Evolutionary conservation across 495 filamentous ascomycete species (phyloP), one percentile per base, ranked within the genome.

Genomic region (Collariella sp.): DNA sequence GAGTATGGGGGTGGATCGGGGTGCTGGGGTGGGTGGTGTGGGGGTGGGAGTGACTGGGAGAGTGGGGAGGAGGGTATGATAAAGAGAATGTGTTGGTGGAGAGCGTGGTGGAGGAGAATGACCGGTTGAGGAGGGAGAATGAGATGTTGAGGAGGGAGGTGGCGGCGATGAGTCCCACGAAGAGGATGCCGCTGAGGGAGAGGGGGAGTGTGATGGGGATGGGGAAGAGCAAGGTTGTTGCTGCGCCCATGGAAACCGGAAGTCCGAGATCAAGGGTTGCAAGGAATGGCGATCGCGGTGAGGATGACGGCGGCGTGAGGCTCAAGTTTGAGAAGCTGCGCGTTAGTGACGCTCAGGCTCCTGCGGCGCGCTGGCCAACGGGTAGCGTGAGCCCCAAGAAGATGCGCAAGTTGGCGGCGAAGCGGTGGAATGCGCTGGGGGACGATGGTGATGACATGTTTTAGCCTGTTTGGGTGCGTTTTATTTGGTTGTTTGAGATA

Each of bases 91-190:
- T 77, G 43, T 58, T 76, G 35, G 59, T 82, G 43, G 75, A 76
- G 67, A 68, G 82, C 56, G 72, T 87, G 22, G 79, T 83, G 59
- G 58, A 75, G 33, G 84, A 86, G 66, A 82, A 87, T 54, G 79
- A 84, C 50, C 63, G 71, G 45, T 66, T 83, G 59, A 71, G 76
- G 49, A 66, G 76, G 22, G 79, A 83, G 50, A 62, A 82, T 3
- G 66, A 71, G 10, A 61, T 74, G 12, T 54, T 83, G 15, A 71
- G 74, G 44, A 65, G 78, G 42, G 79, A 82, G 57, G 18, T 78
- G 3, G 59, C 68, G 0, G 62, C 56, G 29, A 65, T 72, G 54
- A 71, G 70, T 16, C 72, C 72, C 1, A 67, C 60, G 26, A 76
- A 72, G 54, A 62, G 77, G 16, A 56, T 64, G 45, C 77, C 77